Evolutionary conservation across 371 early-diverging fungal genomes (phyloP).

Genomic region (Lichtheimia ramosa): DNA sequence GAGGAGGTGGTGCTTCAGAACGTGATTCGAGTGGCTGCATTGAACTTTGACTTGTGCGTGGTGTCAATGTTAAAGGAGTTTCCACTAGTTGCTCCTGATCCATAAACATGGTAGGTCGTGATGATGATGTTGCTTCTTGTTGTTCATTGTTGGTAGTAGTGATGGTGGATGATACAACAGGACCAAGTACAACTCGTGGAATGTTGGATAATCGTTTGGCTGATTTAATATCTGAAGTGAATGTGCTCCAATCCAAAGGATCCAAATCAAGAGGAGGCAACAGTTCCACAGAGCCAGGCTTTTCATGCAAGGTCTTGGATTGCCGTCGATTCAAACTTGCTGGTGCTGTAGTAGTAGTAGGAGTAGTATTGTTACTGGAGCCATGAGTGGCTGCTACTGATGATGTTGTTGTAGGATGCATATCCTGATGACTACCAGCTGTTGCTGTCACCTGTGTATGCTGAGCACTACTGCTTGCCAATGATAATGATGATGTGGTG

Average conservation of each 20-base stretch:
- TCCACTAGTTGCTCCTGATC: not conserved
- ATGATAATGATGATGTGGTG: not conserved
- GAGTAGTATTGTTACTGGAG: too few relatives aligned
- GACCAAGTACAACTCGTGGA: slow-evolving; percentile 5
- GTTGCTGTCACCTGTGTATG: too few relatives aligned
- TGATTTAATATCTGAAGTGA: too few relatives aligned
- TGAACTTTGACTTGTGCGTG: not conserved
- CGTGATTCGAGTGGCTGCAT: too few relatives aligned
- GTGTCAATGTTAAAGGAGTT: slow-evolving; percentile 4
- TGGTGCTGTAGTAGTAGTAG: too few relatives aligned
- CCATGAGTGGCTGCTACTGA: too few relatives aligned
- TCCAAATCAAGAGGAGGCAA: slow-evolving; percentile 18
- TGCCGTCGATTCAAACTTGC: not conserved
- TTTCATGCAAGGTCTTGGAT: slow-evolving; percentile 12
- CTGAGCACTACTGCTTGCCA: not conserved
- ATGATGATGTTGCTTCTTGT: too few relatives aligned
- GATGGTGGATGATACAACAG: not conserved
- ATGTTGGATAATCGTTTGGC: not conserved
- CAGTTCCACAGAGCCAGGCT: not conserved
- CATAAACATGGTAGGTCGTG: too few relatives aligned
- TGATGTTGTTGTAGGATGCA: too few relatives aligned
- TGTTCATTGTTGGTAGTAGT: not conserved
- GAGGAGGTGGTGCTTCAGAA: too few relatives aligned
- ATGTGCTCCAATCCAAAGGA: slow-evolving; percentile 11
- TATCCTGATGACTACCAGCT: too few relatives aligned